Conservation (phyloP, 1,139 yeast genomes). For the Eremothecium sinecaudum region DNA sequence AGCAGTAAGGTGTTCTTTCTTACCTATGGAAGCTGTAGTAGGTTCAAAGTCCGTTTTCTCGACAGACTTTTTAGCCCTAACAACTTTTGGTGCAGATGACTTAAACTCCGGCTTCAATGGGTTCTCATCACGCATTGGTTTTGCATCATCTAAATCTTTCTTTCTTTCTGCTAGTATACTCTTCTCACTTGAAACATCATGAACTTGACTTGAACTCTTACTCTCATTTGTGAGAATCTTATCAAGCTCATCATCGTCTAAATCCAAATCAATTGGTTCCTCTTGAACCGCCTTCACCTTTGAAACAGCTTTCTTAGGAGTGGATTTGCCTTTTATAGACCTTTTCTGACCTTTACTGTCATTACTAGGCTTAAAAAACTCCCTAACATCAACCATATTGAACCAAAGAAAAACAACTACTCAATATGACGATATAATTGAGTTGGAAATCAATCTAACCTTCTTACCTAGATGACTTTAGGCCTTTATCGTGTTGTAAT, state of each 20-base stretch:
- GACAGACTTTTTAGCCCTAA: neutral
- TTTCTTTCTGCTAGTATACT: neutral
- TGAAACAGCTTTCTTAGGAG: neutral
- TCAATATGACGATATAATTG: too few species aligned
- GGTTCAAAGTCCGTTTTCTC: too few species aligned
- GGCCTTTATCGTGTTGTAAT: too few species aligned
- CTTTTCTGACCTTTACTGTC: neutral
- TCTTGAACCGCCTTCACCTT: conserved; percentile 3
- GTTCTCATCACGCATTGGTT: neutral
- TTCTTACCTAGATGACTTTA: too few species aligned
- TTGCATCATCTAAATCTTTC: neutral
- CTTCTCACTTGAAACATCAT: neutral
- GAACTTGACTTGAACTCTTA: neutral
- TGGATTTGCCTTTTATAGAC: neutral
- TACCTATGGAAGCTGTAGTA: neutral
- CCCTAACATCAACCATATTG: conserved; percentile 38
- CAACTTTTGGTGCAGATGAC: neutral
- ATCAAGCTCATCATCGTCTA: conserved; percentile 17
- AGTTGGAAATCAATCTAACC: too few species aligned
- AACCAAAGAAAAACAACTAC: too few species aligned
- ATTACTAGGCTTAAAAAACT: conserved; percentile 28
- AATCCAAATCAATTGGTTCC: conserved; percentile 11
- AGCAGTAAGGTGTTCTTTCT: conserved; percentile 14
- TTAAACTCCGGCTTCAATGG: neutral
- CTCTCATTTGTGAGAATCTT: neutral